phyloP scores from a whole-genome alignment of 768 basidiomycete species.

The Auricularia cornea region DNA sequence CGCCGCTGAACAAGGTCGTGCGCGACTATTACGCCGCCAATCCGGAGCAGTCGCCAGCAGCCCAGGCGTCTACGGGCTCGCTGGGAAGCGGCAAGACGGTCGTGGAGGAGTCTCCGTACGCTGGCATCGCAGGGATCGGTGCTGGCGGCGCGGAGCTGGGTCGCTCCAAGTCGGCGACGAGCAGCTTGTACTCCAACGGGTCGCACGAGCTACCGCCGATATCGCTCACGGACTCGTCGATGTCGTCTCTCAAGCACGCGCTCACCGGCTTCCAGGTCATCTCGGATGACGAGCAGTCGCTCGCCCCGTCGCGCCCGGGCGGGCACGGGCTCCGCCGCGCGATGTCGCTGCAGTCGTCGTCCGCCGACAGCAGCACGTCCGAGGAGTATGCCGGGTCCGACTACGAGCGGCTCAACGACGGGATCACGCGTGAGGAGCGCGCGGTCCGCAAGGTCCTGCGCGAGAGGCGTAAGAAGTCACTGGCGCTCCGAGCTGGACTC shows the following conservation, averaged over 20 bases:
- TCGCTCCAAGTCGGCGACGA: neutral
- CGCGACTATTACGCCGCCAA: neutral
- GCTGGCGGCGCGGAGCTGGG: neutral
- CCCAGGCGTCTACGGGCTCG: no score
- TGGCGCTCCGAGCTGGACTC: neutral
- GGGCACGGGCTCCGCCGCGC: neutral
- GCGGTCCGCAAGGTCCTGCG: neutral
- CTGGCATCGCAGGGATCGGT: neutral
- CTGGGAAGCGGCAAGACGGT: no score
- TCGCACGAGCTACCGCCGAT: neutral
- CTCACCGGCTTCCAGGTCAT: neutral
- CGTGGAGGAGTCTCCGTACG: neutral
- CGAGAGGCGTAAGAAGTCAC: neutral
- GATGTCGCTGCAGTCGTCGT: neutral
- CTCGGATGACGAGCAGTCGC: neutral
- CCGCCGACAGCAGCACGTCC: neutral
- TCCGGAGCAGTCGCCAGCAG: neutral
- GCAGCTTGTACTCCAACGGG: neutral
- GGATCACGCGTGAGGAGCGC: neutral
- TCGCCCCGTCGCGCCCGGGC: neutral
- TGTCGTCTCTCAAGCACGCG: neutral
- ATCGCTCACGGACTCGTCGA: neutral
- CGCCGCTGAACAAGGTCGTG: neutral
- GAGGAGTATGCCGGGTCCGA: neutral
- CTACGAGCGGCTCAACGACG: neutral